phyloP scores from a whole-genome alignment of 2,329 filamentous ascomycete species.

The Cercospora citrullina region DNA sequence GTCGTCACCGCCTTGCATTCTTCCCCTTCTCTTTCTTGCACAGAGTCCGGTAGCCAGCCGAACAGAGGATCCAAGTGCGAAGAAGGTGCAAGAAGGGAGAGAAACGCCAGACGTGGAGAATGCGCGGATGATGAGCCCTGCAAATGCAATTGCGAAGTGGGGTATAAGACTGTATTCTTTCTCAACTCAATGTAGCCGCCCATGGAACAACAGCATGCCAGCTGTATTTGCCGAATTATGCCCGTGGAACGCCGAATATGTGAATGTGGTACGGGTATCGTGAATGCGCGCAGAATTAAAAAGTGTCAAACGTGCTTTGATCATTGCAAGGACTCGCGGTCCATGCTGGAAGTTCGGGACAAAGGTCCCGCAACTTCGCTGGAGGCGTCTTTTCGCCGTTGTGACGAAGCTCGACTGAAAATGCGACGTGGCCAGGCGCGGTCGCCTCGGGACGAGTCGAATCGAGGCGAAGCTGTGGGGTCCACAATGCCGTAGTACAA shows the following conservation, averaged over 20 bases:
- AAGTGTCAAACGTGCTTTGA: constrained; percentile 3
- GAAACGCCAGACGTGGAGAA: not conserved
- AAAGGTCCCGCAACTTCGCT: constrained; percentile 30
- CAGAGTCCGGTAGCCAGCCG: not conserved
- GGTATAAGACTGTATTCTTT: constrained; percentile 15
- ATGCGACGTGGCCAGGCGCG: constrained; percentile 45
- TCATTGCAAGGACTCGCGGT: constrained; percentile 34
- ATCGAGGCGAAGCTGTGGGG: constrained; percentile 33
- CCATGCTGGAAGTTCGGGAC: constrained; percentile 40
- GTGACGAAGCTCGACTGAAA: constrained; percentile 47
- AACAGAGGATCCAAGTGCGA: not conserved
- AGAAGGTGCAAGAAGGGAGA: not conserved
- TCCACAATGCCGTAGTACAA: constrained; percentile 32
- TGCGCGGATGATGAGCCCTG: not conserved
- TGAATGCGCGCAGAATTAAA: constrained; percentile 14
- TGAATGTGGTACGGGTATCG: constrained; percentile 15
- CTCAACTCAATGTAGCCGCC: constrained; percentile 4
- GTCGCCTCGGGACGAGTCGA: constrained; percentile 34
- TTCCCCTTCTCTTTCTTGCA: not conserved
- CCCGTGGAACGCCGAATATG: constrained; percentile 19
- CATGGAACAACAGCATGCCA: constrained; percentile 16
- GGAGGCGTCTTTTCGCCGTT: constrained; percentile 37
- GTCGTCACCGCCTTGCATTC: not conserved
- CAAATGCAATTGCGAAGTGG: constrained; percentile 6
- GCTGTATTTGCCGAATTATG: constrained; percentile 11